phyloP scores from a whole-genome alignment of 192 early-diverging fungal species.

The Dissophora globulifera region DNA sequence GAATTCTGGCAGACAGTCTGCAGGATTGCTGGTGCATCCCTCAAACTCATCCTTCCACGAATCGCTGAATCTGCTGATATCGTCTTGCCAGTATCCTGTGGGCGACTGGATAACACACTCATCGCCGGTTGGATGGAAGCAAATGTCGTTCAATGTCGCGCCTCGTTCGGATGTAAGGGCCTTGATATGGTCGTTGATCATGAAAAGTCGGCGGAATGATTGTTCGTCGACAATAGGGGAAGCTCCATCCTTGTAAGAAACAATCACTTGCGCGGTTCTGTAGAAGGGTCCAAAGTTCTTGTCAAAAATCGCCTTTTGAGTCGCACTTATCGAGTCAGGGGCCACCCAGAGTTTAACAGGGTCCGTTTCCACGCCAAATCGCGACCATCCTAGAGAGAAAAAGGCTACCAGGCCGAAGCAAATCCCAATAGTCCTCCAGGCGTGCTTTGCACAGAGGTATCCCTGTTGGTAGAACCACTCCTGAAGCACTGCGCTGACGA shows the following conservation, averaged over 20 bases:
- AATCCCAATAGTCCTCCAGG: constrained; percentile 60
- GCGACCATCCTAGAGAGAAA: constrained; percentile 67
- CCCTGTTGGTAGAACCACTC: constrained; percentile 73
- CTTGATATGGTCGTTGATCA: constrained; percentile 60
- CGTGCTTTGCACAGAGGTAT: constrained; percentile 63
- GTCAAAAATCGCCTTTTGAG: constrained; percentile 69
- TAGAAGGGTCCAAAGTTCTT: constrained; percentile 73
- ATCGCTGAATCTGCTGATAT: constrained; percentile 54
- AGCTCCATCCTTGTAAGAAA: constrained; percentile 50
- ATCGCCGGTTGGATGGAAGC: constrained; percentile 68
- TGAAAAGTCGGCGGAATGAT: constrained; percentile 59
- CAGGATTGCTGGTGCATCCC: constrained; percentile 58
- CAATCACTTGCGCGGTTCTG: constrained; percentile 70
- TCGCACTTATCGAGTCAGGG: constrained; percentile 61
- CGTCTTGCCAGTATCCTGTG: constrained; percentile 71
- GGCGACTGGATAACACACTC: constrained; percentile 71
- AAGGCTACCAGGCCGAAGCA: constrained; percentile 55
- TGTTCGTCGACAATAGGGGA: constrained; percentile 55
- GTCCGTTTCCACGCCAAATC: constrained; percentile 64
- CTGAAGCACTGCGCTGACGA: constrained; percentile 61
- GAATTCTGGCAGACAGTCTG: constrained; percentile 67
- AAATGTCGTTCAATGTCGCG: constrained; percentile 63
- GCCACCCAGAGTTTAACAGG: constrained; percentile 72
- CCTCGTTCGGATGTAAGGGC: constrained; percentile 43
- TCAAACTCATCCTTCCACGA: constrained; percentile 59